Evolutionary conservation across 768 basidiomycete genomes (phyloP).

Genomic region (Gymnopilus junonius): DNA sequence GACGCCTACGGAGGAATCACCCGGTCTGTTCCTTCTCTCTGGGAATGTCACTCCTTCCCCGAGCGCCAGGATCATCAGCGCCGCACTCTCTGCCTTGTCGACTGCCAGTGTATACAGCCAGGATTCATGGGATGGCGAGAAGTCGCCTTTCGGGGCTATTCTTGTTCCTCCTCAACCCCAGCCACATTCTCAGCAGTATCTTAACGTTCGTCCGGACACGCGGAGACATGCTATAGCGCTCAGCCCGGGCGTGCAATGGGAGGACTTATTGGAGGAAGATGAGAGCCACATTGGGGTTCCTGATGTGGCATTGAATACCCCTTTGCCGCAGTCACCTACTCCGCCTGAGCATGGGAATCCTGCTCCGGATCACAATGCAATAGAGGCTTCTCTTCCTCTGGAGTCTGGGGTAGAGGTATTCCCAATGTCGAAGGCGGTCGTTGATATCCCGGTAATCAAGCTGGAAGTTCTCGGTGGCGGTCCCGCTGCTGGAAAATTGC

Average conservation of each 20-base stretch:
- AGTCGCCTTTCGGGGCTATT: slow-evolving; percentile 6
- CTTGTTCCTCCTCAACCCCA: neutral
- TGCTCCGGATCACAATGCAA: neutral
- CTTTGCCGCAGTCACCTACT: neutral
- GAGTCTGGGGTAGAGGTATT: neutral
- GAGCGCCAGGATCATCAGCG: slow-evolving; percentile 14
- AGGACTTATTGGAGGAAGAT: slow-evolving; percentile 8
- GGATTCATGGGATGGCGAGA: slow-evolving; percentile 26
- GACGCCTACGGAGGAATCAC: slow-evolving; percentile 19
- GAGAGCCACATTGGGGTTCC: neutral
- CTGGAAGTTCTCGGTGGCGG: neutral
- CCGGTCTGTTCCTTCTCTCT: slow-evolving; percentile 17
- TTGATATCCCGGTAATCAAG: slow-evolving; percentile 1
- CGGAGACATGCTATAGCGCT: slow-evolving; percentile 26
- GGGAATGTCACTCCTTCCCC: slow-evolving; percentile 1
- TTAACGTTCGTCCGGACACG: slow-evolving; percentile 10
- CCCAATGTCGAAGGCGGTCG: neutral
- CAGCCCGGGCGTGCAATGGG: slow-evolving; percentile 27
- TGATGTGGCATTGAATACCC: neutral
- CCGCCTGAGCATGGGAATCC: neutral
- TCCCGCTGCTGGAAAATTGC: neutral
- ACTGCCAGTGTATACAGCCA: slow-evolving; percentile 30
- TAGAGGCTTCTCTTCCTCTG: neutral
- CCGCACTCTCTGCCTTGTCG: slow-evolving; percentile 14
- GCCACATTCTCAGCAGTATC: neutral